These are phyloP conservation scores for Mortierella sp. DNA, from an alignment of 371 early-diverging fungal species.

Conservation along the genomic window DNA sequence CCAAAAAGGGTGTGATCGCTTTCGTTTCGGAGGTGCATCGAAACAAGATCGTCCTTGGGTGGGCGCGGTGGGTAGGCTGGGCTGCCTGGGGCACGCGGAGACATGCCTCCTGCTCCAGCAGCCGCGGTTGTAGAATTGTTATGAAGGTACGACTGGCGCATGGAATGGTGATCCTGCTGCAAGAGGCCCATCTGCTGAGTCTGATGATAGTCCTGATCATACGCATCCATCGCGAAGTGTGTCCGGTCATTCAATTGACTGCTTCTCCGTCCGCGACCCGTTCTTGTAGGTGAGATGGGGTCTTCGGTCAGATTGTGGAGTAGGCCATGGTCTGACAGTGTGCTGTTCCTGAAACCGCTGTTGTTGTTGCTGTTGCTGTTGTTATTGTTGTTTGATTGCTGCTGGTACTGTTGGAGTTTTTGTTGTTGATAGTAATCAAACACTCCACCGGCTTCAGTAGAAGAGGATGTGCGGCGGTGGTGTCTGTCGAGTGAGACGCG, in stretches of 20 bases:
- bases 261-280: not conserved
- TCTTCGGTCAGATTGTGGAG: not conserved
- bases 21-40: conserved; percentile 1
- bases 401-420: not conserved
- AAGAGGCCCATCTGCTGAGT: not conserved
- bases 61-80: conserved; percentile 19
- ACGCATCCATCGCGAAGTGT: not conserved
- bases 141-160: not conserved
- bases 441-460: not conserved
- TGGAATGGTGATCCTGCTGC: conserved; percentile 11
- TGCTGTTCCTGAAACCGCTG: not conserved
- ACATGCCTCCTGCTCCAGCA: not conserved
- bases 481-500: not conserved
- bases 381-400: not conserved
- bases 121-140: not conserved
- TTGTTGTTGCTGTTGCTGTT: not conserved
- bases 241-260: not conserved
- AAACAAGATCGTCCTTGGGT: conserved; percentile 7
- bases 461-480: not conserved
- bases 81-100: not conserved
- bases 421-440: conserved; percentile 31
- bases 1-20: too few relatives aligned
- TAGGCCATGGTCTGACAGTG: not conserved
- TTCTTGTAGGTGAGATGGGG: not conserved
- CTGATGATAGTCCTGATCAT: not conserved